phyloP scores from a whole-genome alignment of 2,329 filamentous ascomycete genomes.

The Colletotrichum endophyticum region DNA sequence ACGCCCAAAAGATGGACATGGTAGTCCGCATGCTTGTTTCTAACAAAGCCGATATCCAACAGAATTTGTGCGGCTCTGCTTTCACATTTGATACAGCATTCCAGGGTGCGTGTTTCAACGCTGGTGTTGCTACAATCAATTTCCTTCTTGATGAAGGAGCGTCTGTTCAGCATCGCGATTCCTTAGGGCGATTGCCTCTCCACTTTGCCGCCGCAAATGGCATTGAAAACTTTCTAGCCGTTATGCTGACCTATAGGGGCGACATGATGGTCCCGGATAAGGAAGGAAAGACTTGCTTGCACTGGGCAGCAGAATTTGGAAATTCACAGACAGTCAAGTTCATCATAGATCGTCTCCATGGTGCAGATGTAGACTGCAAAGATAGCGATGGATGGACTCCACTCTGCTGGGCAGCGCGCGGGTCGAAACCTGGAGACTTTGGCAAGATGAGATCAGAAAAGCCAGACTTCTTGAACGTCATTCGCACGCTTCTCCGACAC shows the following conservation, averaged over 20 bases:
- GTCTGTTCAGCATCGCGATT: neutral
- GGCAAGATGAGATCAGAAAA: neutral
- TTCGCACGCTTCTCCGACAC: neutral
- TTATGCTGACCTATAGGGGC: neutral
- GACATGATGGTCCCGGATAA: neutral
- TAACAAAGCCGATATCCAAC: neutral
- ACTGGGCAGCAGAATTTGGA: neutral
- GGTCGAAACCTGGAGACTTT: neutral
- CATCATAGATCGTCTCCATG: neutral
- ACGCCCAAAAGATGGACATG: neutral
- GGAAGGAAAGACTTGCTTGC: neutral
- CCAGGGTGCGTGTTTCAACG: neutral
- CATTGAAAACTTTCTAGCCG: neutral
- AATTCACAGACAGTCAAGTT: neutral
- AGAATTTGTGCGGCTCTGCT: neutral
- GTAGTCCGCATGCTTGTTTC: neutral
- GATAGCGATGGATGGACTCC: neutral
- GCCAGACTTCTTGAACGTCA: neutral
- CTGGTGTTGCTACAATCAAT: neutral
- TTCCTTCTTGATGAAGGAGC: neutral
- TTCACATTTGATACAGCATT: neutral
- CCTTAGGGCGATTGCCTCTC: neutral
- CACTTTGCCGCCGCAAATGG: neutral
- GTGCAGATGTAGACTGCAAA: neutral
- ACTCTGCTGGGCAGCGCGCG: neutral